Percentiles rank a stretch among this genome's conserved stretches.
phyloP scores from a whole-genome alignment of 2,329 filamentous ascomycete genomes.

The Fusarium domesticum region DNA sequence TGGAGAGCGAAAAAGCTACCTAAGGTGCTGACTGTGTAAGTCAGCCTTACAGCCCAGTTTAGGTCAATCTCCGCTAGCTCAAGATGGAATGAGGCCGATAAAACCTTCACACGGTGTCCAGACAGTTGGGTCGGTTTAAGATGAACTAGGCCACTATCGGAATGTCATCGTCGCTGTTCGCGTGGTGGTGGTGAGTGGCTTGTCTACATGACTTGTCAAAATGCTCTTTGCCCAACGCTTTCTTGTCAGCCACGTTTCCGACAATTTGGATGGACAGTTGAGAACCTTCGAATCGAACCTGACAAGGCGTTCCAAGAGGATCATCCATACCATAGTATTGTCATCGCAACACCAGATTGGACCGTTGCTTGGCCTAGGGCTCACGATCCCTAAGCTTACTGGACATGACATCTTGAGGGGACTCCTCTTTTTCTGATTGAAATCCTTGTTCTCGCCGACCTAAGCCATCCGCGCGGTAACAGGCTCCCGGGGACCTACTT shows the following conservation, averaged over 20 bases:
- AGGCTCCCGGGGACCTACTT: background rate
- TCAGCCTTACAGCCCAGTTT: constrained; percentile 29
- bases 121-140: too few species aligned
- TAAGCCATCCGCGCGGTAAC: background rate
- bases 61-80: constrained; percentile 12
- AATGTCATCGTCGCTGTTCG: background rate
- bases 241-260: background rate
- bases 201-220: background rate
- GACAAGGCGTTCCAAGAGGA: too few species aligned
- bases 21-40: constrained; percentile 6
- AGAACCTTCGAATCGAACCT: too few species aligned
- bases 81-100: too few species aligned
- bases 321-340: too few species aligned
- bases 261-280: background rate
- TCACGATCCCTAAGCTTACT: background rate
- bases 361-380: background rate
- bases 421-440: background rate
- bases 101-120: too few species aligned
- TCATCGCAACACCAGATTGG: background rate
- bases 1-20: constrained; percentile 8
- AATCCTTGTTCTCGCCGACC: background rate
- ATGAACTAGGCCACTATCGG: too few species aligned
- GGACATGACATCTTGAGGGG: background rate
- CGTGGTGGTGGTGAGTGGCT: background rate
- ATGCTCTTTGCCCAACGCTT: background rate